phyloP scores from a whole-genome alignment of 768 basidiomycete species.

The Mycena kentingensis region DNA sequence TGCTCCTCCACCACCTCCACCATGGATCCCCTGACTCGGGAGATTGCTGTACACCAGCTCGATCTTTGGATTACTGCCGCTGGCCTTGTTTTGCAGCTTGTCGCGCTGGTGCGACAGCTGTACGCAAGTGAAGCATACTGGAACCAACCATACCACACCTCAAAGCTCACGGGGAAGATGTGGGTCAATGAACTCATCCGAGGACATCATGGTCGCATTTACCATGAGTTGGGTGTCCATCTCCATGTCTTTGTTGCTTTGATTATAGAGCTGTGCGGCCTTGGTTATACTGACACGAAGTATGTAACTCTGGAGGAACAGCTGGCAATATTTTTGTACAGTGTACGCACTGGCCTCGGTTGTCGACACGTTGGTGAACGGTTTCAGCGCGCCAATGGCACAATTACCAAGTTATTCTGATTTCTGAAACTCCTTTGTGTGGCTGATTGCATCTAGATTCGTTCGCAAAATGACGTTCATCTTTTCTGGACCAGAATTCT shows the following conservation, averaged over 20 bases:
- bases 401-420: conserved; percentile 15
- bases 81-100: not conserved
- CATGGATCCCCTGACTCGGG: not conserved
- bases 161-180: conserved; percentile 15
- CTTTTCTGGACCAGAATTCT: conserved; percentile 13
- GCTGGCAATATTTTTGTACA: conserved; percentile 25
- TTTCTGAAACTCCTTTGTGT: not conserved
- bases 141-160: conserved; percentile 23
- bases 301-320: conserved; percentile 22
- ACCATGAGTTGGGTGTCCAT: conserved; percentile 21
- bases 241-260: conserved; percentile 23
- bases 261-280: conserved; percentile 5
- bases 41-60: conserved; percentile 2
- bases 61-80: conserved; percentile 7
- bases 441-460: conserved; percentile 4
- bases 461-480: conserved; percentile 10
- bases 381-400: conserved; percentile 28
- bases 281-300: conserved; percentile 7
- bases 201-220: conserved; percentile 23
- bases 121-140: conserved; percentile 6
- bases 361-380: conserved; percentile 24
- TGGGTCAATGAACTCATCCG: conserved; percentile 24
- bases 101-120: not conserved
- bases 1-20: too few relatives aligned
- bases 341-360: conserved; percentile 15